A percentile compares a stretch with the other conserved stretches of the same genome.
Evolutionary conservation across 768 basidiomycete genomes (phyloP).

Genomic region (Boletus barrowsii): DNA sequence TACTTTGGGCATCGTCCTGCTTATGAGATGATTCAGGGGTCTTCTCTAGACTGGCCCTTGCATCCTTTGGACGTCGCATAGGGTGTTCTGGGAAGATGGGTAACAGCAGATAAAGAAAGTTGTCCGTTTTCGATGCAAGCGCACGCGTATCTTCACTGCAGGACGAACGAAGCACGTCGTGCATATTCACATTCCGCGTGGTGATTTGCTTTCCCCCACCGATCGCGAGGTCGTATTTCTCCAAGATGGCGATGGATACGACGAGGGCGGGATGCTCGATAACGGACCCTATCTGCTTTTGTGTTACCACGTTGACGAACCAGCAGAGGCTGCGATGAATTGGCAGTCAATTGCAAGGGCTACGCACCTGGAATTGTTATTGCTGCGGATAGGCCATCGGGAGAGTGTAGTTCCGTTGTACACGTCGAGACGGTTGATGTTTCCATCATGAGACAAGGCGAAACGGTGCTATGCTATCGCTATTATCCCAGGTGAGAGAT

Average conservation of each 20-base stretch:
- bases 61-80: not conserved
- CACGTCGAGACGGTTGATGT: conserved; percentile 4
- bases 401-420: not conserved
- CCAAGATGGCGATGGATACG: conserved; percentile 5
- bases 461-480: conserved; percentile 8
- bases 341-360: not conserved
- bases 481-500: conserved; percentile 8
- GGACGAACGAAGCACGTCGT: not conserved
- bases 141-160: not conserved
- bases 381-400: conserved; percentile 1
- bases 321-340: conserved; percentile 4
- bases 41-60: not conserved
- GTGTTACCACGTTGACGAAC: conserved; percentile 5
- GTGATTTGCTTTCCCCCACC: conserved; percentile 1
- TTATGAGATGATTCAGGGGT: not conserved
- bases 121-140: not conserved
- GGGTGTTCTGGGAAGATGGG: not conserved
- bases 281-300: conserved; percentile 3
- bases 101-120: not conserved
- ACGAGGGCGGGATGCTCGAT: not conserved
- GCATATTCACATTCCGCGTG: not conserved
- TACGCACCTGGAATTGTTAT: not conserved
- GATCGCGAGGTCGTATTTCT: not conserved
- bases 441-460: not conserved
- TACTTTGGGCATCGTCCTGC: not conserved